Percentiles rank a stretch among this genome's conserved stretches.
Evolutionary conservation across 352 stramenopile species (phyloP).

Genomic region (Globisporangium camurandrum): DNA sequence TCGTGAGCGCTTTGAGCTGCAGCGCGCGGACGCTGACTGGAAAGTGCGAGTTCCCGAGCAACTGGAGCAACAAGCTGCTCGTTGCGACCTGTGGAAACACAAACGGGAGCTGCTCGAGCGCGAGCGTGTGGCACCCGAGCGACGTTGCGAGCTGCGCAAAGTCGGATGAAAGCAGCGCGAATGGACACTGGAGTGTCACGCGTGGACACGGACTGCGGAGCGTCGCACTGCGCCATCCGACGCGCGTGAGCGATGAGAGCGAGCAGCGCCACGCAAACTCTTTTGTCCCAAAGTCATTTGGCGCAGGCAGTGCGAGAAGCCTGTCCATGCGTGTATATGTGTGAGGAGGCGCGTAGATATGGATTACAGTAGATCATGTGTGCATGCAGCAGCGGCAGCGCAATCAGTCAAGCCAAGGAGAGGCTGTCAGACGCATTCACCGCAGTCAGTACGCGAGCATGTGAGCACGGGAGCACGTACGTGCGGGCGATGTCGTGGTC

Average conservation of each 20-base stretch:
- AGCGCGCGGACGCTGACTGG: constrained; percentile 40
- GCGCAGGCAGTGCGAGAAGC: constrained; percentile 51
- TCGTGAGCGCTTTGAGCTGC: constrained; percentile 61
- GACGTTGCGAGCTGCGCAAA: constrained; percentile 79
- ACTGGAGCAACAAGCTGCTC: constrained; percentile 63
- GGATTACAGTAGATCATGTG: no score
- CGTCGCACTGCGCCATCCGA: constrained; percentile 43
- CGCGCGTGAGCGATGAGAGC: constrained; percentile 49
- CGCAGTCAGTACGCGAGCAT: no score
- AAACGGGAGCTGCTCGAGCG: constrained; percentile 67
- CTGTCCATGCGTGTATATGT: constrained; percentile 17
- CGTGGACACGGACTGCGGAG: constrained; percentile 55
- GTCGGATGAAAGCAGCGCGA: constrained; percentile 59
- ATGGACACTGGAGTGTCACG: constrained; percentile 69
- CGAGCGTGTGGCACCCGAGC: constrained; percentile 51
- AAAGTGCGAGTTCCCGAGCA: constrained; percentile 81
- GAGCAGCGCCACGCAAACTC: constrained; percentile 76
- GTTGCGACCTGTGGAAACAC: constrained; percentile 63
- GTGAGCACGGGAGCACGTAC: constrained; percentile 16
- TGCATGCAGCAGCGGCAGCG: no score
- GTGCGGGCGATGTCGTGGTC: constrained; percentile 64
- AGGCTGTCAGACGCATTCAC: no score
- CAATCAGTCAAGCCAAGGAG: no score
- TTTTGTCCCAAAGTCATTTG: constrained; percentile 63
- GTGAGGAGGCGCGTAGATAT: background rate